Evolutionary conservation across 331 rosid species (phyloP).

Genomic region (Stylosanthes scabra): DNA sequence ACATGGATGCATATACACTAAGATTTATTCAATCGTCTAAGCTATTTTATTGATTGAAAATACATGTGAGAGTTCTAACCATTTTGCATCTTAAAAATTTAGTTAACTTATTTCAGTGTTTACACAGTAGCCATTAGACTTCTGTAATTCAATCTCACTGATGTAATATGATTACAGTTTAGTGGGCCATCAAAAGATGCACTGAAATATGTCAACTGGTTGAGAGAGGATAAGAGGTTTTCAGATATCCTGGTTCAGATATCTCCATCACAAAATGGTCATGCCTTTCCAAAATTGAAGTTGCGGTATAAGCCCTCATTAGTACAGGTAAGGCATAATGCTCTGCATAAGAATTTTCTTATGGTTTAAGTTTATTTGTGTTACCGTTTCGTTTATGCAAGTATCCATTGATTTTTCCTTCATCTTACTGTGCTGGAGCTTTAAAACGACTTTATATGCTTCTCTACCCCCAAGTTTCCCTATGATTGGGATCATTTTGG

Average conservation of each 20-base stretch:
- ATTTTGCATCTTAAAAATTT: conserved; percentile 9
- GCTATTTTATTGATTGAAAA: conserved; percentile 15
- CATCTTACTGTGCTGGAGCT: conserved; percentile 27
- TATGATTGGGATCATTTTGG: conserved; percentile 7
- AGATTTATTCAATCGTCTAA: no score
- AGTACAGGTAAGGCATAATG: conserved; percentile 67
- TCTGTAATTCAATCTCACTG: conserved; percentile 24
- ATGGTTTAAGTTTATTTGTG: not conserved
- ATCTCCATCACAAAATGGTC: conserved; percentile 78
- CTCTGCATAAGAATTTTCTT: conserved; percentile 12
- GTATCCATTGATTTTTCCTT: not conserved
- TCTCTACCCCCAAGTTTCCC: not conserved
- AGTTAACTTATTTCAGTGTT: conserved; percentile 13
- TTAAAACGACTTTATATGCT: conserved; percentile 22
- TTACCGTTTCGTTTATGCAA: not conserved
- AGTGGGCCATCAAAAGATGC: conserved; percentile 94
- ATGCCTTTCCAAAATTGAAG: conserved; percentile 85
- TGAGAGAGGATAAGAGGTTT: conserved; percentile 78
- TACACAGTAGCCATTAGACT: not conserved
- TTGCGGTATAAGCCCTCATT: conserved; percentile 91
- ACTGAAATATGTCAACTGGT: conserved; percentile 77
- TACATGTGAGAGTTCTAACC: not conserved
- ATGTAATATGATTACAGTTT: conserved; percentile 64
- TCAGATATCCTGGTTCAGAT: conserved; percentile 73
- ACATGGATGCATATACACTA: no score